These are phyloP conservation scores for Stephania yunnanensis DNA, from an alignment of 164 flowering plant species.

Conservation along the genomic window DNA sequence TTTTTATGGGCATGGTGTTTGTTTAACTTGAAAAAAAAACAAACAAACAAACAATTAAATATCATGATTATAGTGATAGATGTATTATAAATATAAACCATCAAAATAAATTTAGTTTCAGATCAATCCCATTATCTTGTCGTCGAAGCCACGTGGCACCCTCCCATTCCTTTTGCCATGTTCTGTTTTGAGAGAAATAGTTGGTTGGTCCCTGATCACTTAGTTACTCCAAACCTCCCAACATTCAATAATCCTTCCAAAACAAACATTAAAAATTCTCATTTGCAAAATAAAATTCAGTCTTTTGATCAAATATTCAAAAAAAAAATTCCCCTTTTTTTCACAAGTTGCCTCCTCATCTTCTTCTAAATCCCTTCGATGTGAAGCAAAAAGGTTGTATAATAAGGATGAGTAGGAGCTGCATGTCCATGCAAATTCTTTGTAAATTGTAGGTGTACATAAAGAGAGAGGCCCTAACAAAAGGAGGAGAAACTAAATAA, in stretches of 20 bases:
- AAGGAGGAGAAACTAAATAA: not conserved
- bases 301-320: constrained; percentile 2
- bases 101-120: no score
- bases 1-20: no score
- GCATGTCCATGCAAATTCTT: not conserved
- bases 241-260: not conserved
- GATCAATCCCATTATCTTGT: not conserved
- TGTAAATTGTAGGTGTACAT: no score
- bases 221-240: constrained; percentile 8
- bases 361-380: not conserved
- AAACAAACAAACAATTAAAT: no score
- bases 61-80: no score
- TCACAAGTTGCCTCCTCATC: not conserved
- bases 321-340: no score
- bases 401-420: not conserved
- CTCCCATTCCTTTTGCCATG: not conserved
- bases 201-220: constrained; percentile 11
- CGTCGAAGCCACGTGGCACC: not conserved
- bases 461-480: not conserved
- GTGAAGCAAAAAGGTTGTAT: not conserved
- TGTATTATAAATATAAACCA: no score
- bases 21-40: no score
- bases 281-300: not conserved
- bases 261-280: not conserved
- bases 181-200: not conserved